Conservation (phyloP, 2,329 filamentous ascomycete species). For the Zelopaecilomyces penicillatus region DNA sequence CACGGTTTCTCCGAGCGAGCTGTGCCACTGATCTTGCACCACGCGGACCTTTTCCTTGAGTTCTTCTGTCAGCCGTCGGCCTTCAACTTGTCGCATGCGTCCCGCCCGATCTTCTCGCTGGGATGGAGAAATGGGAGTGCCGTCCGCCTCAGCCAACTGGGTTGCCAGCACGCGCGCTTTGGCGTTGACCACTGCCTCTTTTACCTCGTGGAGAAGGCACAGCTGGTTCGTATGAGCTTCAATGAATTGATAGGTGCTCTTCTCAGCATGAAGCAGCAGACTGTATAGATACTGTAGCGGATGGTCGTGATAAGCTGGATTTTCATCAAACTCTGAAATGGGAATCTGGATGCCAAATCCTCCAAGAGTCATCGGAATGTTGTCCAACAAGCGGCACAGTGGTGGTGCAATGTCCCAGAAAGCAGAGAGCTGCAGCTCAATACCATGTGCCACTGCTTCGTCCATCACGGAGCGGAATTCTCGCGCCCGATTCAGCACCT, state of each 20-base stretch:
- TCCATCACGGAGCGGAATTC: slow-evolving; percentile 75
- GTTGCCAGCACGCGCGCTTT: slow-evolving; percentile 60
- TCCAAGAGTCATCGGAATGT: slow-evolving; percentile 55
- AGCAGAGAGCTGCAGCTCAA: slow-evolving; percentile 83
- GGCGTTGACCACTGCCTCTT: slow-evolving; percentile 65
- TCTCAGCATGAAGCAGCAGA: slow-evolving; percentile 77
- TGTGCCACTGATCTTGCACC: slow-evolving; percentile 85
- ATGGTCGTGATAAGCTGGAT: slow-evolving; percentile 68
- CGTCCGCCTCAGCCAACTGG: slow-evolving; percentile 41
- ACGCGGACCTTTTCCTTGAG: slow-evolving; percentile 88
- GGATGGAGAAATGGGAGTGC: slow-evolving; percentile 21
- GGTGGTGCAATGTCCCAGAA: slow-evolving; percentile 97
- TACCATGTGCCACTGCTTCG: slow-evolving; percentile 74
- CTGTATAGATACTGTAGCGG: slow-evolving; percentile 88
- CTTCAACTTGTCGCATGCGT: slow-evolving; percentile 57
- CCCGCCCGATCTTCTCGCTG: slow-evolving; percentile 35
- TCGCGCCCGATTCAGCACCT: slow-evolving; percentile 63
- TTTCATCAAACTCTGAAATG: slow-evolving; percentile 71
- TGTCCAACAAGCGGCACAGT: slow-evolving; percentile 68
- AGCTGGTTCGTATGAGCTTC: slow-evolving; percentile 87
- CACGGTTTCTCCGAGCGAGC: slow-evolving; percentile 73
- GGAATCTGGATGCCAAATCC: slow-evolving; percentile 72
- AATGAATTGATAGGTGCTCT: slow-evolving; percentile 93
- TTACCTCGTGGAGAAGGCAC: slow-evolving; percentile 84
- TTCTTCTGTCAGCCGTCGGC: slow-evolving; percentile 66